Base-by-base conservation (phyloP, 805 yeast genomes). In the Candida ponderosae region DNA sequence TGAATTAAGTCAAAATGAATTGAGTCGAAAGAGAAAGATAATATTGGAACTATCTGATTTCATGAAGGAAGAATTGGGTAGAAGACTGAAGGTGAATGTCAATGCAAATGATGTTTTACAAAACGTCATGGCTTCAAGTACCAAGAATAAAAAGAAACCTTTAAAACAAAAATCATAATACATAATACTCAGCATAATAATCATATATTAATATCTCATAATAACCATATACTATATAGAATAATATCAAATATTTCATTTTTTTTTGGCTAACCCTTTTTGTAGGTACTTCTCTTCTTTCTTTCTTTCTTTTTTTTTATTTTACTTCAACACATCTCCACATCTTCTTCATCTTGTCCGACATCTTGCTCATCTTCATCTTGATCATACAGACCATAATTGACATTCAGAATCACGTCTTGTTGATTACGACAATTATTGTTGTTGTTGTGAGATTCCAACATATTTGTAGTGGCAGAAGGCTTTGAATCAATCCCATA, bases 381-480 rank as follows among this genome's bases (percentile, higher is more conserved):
- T 10, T 42, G 46, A 31, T 53, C 57, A 24, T 53, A 53, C 9
- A 53, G 35, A 9, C 46, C 44, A 26, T 53, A 53, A 33, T 51
- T 51, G 16, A 51, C 48, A 26, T 44, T 47, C 16, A 48, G 6
- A 14, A 53, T 51, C 20, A 46, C 49, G 19, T 53, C 57, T 18
- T 50, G 51, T 3, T 39, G 35, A 18, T 42, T 33, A 26, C 48
- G 50, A 29, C 54, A 50, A 31, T 41, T 45, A 31, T 53, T 53
- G 4, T n/a, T 11, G 21, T 32, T 27, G 8, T 40, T 42, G 10
- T 45, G 41, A 6, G 5, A 11, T 10, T 24, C 27, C 13, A 24
- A 6, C 27, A 6, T 24, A 10, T 24, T 13, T 9, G 9, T 24
- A 24, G 13, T 24, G 4, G 27, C 27, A 21, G 24, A 10, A 8